These are phyloP conservation scores for Leucoagaricus sp. DNA, from an alignment of 1,284 basidiomycete genomes.

Conservation along the genomic window DNA sequence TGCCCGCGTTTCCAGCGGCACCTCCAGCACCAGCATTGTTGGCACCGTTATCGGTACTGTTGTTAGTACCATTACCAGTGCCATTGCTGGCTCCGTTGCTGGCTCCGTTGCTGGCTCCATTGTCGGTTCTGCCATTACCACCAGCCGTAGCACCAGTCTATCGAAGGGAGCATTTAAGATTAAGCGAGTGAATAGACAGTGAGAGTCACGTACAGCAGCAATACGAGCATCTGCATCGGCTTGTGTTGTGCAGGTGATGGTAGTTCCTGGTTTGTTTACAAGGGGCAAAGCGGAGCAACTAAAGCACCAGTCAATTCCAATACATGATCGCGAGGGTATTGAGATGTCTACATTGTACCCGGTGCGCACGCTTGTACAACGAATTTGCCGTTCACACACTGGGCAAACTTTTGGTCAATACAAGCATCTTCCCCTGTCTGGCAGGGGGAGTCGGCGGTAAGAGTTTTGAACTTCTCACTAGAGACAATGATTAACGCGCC, in stretches of 20 bases:
- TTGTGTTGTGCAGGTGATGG: constrained; percentile 27
- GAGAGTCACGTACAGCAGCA: constrained; percentile 27
- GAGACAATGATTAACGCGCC: constrained; percentile 16
- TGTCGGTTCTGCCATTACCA: constrained; percentile 2
- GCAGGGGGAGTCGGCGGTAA: constrained; percentile 45
- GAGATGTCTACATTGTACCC: constrained; percentile 38
- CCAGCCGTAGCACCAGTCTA: constrained; percentile 22
- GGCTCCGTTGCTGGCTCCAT: neutral
- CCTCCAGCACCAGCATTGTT: constrained; percentile 13
- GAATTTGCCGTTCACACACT: constrained; percentile 52
- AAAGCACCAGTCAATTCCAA: neutral
- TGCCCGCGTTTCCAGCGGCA: constrained; percentile 10
- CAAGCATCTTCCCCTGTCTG: constrained; percentile 48
- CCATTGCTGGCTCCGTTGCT: neutral
- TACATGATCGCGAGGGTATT: neutral
- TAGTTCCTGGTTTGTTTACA: constrained; percentile 24
- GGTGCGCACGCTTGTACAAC: constrained; percentile 41
- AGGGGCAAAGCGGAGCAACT: constrained; percentile 58
- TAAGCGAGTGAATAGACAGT: neutral
- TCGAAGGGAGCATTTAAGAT: neutral
- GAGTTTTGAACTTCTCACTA: constrained; percentile 47
- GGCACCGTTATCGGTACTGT: neutral
- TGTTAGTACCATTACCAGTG: neutral
- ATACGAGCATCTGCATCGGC: constrained; percentile 36
- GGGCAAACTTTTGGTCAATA: constrained; percentile 45